Evolutionary conservation across 352 stramenopile genomes (phyloP), one percentile per base, ranked within the genome.

Genomic region (Bremia lactucae): DNA sequence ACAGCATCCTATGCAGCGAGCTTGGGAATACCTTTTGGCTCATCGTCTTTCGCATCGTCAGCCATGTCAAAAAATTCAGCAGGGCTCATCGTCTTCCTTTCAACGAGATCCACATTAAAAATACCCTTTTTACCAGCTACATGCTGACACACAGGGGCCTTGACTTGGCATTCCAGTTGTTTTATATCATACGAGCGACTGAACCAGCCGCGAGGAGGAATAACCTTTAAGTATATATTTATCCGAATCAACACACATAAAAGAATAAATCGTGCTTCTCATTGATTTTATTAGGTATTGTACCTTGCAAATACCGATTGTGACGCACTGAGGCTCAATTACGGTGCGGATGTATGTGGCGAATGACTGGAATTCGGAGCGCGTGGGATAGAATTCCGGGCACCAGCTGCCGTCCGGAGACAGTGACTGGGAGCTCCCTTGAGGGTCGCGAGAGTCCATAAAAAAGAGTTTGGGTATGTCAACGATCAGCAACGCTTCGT

Each of bases 401-500:
- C 75, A 88, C 74, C 74, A 87, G 13, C 49, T 47, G 23, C 64
- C 68, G 14, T 50, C 56, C 4, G 57, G 18, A 4, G 59, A 61
- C 14, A 56, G 42, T 11, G 36, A 41, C 13, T 11, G 5, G 13
- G 45, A 38, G 21, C 23, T 15, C 10, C 41, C 35, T 6, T 18
- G 45, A 15, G 19, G 24, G 34, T 56, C 56, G 41, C 31, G 69
- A 78, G 7, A 91, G 55, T 10, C 95, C 86, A 48, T 95, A 81
- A 22, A 95, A 77, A 4, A 85, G 80, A 19, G 95, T 78, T 49
- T 98, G 94, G n/a, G 63, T 97, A 98, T 36, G 89, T 91, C 4
- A 93, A 97, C n/a, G 97, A 88, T 0, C 94, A 87, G 52, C 97
- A 91, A 59, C 97, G 97, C 35, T 84, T 66, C n/a, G 82, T 55